Percentiles rank a stretch among this genome's conserved stretches.
phyloP scores from a whole-genome alignment of 2,329 filamentous ascomycete species.

The Trichoderma asperellum region DNA sequence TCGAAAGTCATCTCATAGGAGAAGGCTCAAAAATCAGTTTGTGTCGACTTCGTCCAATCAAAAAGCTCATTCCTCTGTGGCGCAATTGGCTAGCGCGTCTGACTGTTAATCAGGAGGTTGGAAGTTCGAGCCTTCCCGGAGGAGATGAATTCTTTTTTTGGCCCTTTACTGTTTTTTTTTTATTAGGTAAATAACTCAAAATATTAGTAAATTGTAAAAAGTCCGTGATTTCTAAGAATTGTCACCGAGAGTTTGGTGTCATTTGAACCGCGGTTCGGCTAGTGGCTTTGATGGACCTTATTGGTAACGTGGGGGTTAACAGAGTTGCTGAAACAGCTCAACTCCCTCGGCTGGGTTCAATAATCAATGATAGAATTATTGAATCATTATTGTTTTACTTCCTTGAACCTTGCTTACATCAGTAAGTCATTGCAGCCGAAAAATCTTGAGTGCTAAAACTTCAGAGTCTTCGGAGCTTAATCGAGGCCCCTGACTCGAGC shows the following conservation, averaged over 20 bases:
- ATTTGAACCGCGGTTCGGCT: background rate
- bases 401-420: background rate
- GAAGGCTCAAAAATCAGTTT: background rate
- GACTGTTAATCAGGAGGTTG: slow-evolving; percentile 53
- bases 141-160: slow-evolving; percentile 20
- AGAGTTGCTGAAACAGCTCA: background rate
- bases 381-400: background rate
- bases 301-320: background rate
- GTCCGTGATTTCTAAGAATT: background rate
- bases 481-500: background rate
- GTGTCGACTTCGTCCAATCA: background rate
- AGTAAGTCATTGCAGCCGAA: too few species aligned
- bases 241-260: background rate
- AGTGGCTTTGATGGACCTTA: background rate
- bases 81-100: slow-evolving; percentile 62
- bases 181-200: background rate
- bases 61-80: slow-evolving; percentile 43
- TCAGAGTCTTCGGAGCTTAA: background rate
- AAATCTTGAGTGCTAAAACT: too few species aligned
- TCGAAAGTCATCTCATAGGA: background rate
- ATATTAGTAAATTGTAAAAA: background rate
- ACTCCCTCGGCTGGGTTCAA: background rate
- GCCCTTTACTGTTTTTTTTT: background rate
- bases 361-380: background rate
- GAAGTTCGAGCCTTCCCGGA: slow-evolving; percentile 32